A percentile compares a stretch with the other conserved stretches of the same genome.
These are phyloP conservation scores for Phoma sp. DNA, from an alignment of 2,329 filamentous ascomycete genomes.

Conservation along the genomic window DNA sequence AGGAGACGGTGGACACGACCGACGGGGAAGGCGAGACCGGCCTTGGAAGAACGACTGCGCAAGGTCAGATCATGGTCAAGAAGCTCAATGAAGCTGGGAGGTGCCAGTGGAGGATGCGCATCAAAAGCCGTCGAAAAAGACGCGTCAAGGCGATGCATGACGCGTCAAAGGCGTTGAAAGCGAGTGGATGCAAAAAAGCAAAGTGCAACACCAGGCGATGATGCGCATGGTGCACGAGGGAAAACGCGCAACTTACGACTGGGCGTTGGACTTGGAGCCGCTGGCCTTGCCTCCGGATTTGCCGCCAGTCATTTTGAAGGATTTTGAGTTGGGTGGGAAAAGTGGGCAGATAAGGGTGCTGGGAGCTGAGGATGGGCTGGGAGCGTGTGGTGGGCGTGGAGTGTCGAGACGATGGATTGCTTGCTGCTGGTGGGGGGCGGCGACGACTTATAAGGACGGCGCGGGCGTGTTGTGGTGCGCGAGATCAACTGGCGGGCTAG, in stretches of 20 bases:
- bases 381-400: slow-evolving; percentile 41
- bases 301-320: slow-evolving; percentile 98
- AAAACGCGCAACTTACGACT: slow-evolving; percentile 76
- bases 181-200: slow-evolving; percentile 4
- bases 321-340: slow-evolving; percentile 46
- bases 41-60: slow-evolving; percentile 95
- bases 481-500: slow-evolving; percentile 49
- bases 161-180: slow-evolving; percentile 12
- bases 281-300: slow-evolving; percentile 99
- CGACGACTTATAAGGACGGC: slow-evolving; percentile 51
- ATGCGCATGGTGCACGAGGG: slow-evolving; percentile 13
- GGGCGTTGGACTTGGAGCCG: slow-evolving; percentile 93
- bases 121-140: slow-evolving; percentile 35
- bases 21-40: slow-evolving; percentile 97
- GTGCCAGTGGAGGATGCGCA: too few species aligned
- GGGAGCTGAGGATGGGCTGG: slow-evolving; percentile 25
- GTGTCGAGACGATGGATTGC: slow-evolving; percentile 51
- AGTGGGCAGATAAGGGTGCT: slow-evolving; percentile 29
- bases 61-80: slow-evolving; percentile 21
- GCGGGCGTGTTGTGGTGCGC: slow-evolving; percentile 50
- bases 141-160: slow-evolving; percentile 31
- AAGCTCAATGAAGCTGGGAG: slow-evolving; percentile 22
- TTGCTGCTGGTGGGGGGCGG: slow-evolving; percentile 49
- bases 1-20: slow-evolving; percentile 99
- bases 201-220: slow-evolving; percentile 15